phyloP scores from a whole-genome alignment of 352 stramenopile genomes.

The Globisporangium camurandrum region DNA sequence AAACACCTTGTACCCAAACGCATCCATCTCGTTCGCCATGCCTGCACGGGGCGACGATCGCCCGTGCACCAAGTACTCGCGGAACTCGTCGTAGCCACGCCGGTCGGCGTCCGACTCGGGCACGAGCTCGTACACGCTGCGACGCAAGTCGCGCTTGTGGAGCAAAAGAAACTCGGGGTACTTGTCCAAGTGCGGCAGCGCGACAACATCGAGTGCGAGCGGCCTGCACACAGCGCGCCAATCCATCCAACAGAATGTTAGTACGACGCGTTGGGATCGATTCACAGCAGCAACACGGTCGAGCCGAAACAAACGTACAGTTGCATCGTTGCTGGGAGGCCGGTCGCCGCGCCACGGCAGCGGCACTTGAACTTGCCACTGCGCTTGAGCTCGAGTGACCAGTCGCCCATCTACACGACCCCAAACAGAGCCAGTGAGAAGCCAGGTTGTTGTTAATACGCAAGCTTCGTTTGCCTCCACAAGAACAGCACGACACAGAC shows the following conservation, averaged over 20 bases:
- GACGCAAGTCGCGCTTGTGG: slow-evolving; percentile 32
- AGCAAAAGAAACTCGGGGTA: slow-evolving; percentile 64
- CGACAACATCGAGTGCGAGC: slow-evolving; percentile 48
- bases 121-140: slow-evolving; percentile 61
- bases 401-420: slow-evolving; percentile 18
- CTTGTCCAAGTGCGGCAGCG: slow-evolving; percentile 50
- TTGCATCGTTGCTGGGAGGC: slow-evolving; percentile 12
- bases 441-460: background rate
- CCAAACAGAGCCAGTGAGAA: slow-evolving; percentile 8
- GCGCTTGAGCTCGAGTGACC: slow-evolving; percentile 41
- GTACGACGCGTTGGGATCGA: too few relatives aligned
- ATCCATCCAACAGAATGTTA: background rate
- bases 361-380: slow-evolving; percentile 41
- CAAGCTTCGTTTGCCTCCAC: too few relatives aligned
- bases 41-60: slow-evolving; percentile 42
- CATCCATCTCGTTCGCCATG: slow-evolving; percentile 48
- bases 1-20: slow-evolving; percentile 66
- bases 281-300: background rate
- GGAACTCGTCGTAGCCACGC: slow-evolving; percentile 53
- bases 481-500: background rate
- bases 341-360: slow-evolving; percentile 27
- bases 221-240: slow-evolving; percentile 27
- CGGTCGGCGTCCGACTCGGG: slow-evolving; percentile 47
- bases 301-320: slow-evolving; percentile 8
- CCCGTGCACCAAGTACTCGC: slow-evolving; percentile 51